Percentiles rank a stretch among this genome's conserved stretches.
These are phyloP conservation scores for Cyberlindnera japonica DNA, from an alignment of 805 yeast species.

Conservation along the genomic window DNA sequence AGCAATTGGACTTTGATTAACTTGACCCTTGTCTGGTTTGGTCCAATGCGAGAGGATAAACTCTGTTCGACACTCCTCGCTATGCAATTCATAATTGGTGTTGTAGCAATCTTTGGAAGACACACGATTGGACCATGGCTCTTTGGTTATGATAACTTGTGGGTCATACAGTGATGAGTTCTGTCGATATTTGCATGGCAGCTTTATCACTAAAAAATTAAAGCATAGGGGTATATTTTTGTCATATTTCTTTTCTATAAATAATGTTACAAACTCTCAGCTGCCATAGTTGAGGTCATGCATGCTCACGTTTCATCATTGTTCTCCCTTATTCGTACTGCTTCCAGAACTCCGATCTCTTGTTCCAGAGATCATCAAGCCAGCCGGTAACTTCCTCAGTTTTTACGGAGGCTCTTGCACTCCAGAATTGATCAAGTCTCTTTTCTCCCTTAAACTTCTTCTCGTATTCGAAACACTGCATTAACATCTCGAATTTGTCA, in stretches of 20 bases:
- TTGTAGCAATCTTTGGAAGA: slow-evolving; percentile 63
- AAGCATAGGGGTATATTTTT: too few species aligned
- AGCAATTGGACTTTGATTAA: slow-evolving; percentile 84
- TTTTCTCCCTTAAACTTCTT: slow-evolving; percentile 52
- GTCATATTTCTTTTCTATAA: too few species aligned
- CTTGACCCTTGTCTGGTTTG: slow-evolving; percentile 76
- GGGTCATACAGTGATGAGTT: slow-evolving; percentile 28
- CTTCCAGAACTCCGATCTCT: slow-evolving; percentile 43
- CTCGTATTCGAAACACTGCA: slow-evolving; percentile 84
- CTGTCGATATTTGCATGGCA: too few species aligned
- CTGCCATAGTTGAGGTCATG: too few species aligned
- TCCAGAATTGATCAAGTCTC: slow-evolving; percentile 66
- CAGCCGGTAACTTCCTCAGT: slow-evolving; percentile 66
- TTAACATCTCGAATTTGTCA: slow-evolving; percentile 84
- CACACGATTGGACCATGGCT: slow-evolving; percentile 83
- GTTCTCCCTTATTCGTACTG: slow-evolving; percentile 5
- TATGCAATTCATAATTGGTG: slow-evolving; percentile 64
- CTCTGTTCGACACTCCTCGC: slow-evolving; percentile 58
- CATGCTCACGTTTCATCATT: background rate
- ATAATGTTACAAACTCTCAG: too few species aligned
- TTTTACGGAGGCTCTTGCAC: slow-evolving; percentile 58
- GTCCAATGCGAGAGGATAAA: slow-evolving; percentile 83
- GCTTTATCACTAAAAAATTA: too few species aligned
- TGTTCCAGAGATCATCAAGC: slow-evolving; percentile 54
- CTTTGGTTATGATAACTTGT: slow-evolving; percentile 85